A percentile compares a stretch with the other conserved stretches of the same genome.
Evolutionary conservation across 352 stramenopile genomes (phyloP).

Genomic region (Phytophthora melonis): DNA sequence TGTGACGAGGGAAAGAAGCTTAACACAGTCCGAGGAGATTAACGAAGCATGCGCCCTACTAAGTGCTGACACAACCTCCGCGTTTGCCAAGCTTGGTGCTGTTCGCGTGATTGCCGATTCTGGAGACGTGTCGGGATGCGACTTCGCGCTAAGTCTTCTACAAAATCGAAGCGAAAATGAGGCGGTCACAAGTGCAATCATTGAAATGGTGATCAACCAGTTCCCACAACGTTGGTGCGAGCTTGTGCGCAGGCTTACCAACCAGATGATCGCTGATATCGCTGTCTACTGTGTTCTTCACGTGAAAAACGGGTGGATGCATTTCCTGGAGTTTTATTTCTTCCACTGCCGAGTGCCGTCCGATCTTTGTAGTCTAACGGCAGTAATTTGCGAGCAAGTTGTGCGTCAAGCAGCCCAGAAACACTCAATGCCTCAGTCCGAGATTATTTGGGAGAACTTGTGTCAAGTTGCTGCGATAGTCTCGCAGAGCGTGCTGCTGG

Average conservation of each 20-base stretch:
- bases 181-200: slow-evolving; percentile 61
- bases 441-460: slow-evolving; percentile 80
- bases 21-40: slow-evolving; percentile 43
- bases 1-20: slow-evolving; percentile 22
- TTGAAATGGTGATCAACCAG: slow-evolving; percentile 51
- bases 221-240: slow-evolving; percentile 57
- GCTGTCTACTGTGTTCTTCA: slow-evolving; percentile 75
- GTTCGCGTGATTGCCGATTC: slow-evolving; percentile 59
- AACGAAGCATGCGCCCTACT: slow-evolving; percentile 68
- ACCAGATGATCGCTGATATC: slow-evolving; percentile 74
- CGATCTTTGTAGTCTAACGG: slow-evolving; percentile 53
- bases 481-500: slow-evolving; percentile 45
- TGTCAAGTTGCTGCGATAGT: slow-evolving; percentile 78
- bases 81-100: slow-evolving; percentile 62
- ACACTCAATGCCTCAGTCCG: slow-evolving; percentile 30
- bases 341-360: slow-evolving; percentile 52
- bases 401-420: slow-evolving; percentile 41
- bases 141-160: slow-evolving; percentile 70
- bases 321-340: slow-evolving; percentile 86
- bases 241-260: slow-evolving; percentile 59
- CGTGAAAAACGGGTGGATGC: slow-evolving; percentile 84
- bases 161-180: slow-evolving; percentile 51
- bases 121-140: slow-evolving; percentile 53
- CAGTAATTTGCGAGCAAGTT: slow-evolving; percentile 54
- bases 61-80: slow-evolving; percentile 54